Evolutionary conservation across 768 basidiomycete genomes (phyloP), one percentile per base, ranked within the genome.

Genomic region (Pholiota conissans): DNA sequence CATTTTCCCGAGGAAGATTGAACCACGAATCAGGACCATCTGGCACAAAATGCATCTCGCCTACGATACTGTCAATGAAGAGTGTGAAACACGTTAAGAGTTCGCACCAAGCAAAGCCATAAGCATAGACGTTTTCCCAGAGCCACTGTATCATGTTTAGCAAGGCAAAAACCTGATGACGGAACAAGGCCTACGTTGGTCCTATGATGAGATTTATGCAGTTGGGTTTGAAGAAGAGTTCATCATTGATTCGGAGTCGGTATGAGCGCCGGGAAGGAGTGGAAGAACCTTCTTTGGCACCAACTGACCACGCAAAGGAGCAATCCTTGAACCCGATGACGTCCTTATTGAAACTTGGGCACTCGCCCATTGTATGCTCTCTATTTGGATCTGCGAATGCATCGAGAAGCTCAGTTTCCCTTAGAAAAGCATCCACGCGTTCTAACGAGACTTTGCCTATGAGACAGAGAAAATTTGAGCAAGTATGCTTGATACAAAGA

Each of bases 351-450:
- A 11, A 42, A 9, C 22, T 24, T 5, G 40, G 40, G 24, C 18
- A 11, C n/a, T 42, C 40, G n/a, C 24, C 11, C 9, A 5, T 1
- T 11, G 22, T n/a, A 42, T 10, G 9, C 2, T 42, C 22, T 22
- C n/a, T 42, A 10, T 42, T 42, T 22, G 40, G 16, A 9, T 42
- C 40, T 13, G 20, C 24, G 35, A 42, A 50, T 16, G 64, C 52
- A 57, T 82, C 81, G 16, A 84, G 61, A 2, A 83, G 71, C 56
- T 84, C 81, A 1, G 81, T 80, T 75, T 79, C 37, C 24, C 35
- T 46, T 26, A 59, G 34, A 30, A 59, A 59, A 24, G 30, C 46
- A 27, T 53, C 35, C 24, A 59, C 13, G 13, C 57, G 52, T 8
- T 50, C 45, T 10, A 55, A 45, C 42, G 52, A 47, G 56, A 65